These are phyloP conservation scores for Lasiodiplodia hormozganensis DNA, from an alignment of 2,329 filamentous ascomycete species.

Conservation along the genomic window DNA sequence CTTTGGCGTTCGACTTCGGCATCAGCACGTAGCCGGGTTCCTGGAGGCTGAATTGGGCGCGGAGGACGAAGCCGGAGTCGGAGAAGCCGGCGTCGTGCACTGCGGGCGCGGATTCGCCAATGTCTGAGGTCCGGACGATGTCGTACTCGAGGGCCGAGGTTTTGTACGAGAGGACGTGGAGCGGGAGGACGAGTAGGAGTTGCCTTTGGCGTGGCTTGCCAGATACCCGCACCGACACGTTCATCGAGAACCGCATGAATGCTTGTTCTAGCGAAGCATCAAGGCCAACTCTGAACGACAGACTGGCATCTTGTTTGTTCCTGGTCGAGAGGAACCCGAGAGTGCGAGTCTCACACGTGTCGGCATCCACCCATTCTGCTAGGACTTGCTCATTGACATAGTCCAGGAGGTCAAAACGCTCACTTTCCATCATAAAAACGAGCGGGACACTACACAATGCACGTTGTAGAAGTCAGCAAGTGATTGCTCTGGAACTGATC, in stretches of 20 bases:
- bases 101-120: neutral
- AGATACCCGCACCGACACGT: conserved; percentile 13
- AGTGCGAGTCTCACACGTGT: neutral
- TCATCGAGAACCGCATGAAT: conserved; percentile 21
- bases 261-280: conserved; percentile 3
- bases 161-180: conserved; percentile 6
- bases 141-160: neutral
- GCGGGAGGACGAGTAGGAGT: conserved; percentile 9
- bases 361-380: conserved; percentile 17
- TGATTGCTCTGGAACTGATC: neutral
- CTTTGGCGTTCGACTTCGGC: conserved; percentile 22
- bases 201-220: conserved; percentile 2
- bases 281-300: conserved; percentile 14
- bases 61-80: conserved; percentile 4
- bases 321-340: conserved; percentile 14
- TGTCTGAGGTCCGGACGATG: neutral
- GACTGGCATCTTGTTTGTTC: conserved; percentile 21
- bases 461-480: conserved; percentile 6
- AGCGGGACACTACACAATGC: neutral
- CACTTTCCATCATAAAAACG: neutral
- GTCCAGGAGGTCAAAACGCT: neutral
- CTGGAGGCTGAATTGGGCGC: conserved; percentile 10
- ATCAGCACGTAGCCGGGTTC: conserved; percentile 17
- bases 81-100: conserved; percentile 26
- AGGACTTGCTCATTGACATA: conserved; percentile 19